Evolutionary conservation across 2,329 filamentous ascomycete genomes (phyloP).

Genomic region (Colletotrichum scovillei): DNA sequence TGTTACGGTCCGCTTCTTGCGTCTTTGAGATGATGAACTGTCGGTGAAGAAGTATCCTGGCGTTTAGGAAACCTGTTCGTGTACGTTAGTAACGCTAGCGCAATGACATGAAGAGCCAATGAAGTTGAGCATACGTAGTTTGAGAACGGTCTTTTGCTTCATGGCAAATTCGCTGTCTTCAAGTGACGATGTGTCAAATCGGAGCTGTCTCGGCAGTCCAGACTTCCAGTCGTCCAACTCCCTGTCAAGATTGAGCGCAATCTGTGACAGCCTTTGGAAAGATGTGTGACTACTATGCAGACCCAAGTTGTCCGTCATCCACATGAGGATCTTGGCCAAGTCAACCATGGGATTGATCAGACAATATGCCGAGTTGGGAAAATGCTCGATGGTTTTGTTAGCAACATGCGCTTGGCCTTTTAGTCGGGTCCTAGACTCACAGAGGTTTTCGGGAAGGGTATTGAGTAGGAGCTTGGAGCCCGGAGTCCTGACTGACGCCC

Average conservation of each 20-base stretch:
- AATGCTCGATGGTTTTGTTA: background rate
- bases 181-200: conserved; percentile 24
- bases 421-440: background rate
- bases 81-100: background rate
- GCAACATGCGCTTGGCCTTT: background rate
- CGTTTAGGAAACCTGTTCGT: conserved; percentile 20
- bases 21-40: conserved; percentile 29
- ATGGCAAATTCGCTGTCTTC: conserved; percentile 33
- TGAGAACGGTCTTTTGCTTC: conserved; percentile 31
- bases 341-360: conserved; percentile 35
- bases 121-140: conserved; percentile 16
- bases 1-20: conserved; percentile 15
- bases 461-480: conserved; percentile 21
- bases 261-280: conserved; percentile 26
- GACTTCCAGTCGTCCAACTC: conserved; percentile 30
- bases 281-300: conserved; percentile 27
- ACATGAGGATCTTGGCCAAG: conserved; percentile 31
- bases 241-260: conserved; percentile 14
- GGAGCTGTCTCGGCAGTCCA: conserved; percentile 9
- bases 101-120: accelerated
- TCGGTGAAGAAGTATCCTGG: conserved; percentile 24
- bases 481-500: conserved; percentile 25
- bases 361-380: conserved; percentile 24
- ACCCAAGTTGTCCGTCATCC: conserved; percentile 33
- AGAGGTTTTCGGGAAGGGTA: conserved; percentile 28